Evolutionary conservation across 805 yeast species (phyloP), one percentile per base, ranked within the genome.

Genomic region (Starmerella asiatica): DNA sequence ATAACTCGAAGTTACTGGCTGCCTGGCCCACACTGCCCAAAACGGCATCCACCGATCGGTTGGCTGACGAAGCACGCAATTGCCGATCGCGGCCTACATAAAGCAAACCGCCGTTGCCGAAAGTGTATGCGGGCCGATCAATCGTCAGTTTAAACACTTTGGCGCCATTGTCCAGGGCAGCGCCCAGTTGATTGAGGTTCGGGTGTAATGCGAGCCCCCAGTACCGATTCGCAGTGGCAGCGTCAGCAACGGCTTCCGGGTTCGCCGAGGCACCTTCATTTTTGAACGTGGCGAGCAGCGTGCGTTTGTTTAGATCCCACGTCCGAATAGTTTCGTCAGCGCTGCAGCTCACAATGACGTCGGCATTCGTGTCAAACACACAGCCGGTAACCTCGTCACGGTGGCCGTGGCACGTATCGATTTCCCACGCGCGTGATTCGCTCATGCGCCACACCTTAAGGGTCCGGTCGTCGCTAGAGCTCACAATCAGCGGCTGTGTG

Each of bases 401-500:
- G 62, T 91, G 99, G 41, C 98, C 98, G 56, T 98, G 75, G 62
- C 96, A 88, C 21, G 96, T 82, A 59, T 91, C 99, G 44, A 93
- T 93, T 61, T 93, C 98, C 97, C 97, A 91, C 19, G 98, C 98
- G 63, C 86, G 84, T 28, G 93, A 76, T 50, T 91, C 95, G 55
- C 85, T 77, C 95, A 85, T 84, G 63, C 97, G 74, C 98, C 98
- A 91, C 49, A 93, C 68, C 61, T 88, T 88, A 42, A 91, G 83
- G 49, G 88, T 77, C 50, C 97, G 74, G 58, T 91, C 99, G 59
- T 91, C 99, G 60, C 93, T 93, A 54, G 88, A 93, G 15, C 95
- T 83, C 16, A 86, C 93, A 57, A 91, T 85, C 51, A 91, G 69
- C 12, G 97, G 97, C 57, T 85, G 69, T 19, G 88, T 84, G 34